A percentile compares a stretch with the other conserved stretches of the same genome.
These are phyloP conservation scores for Saitozyma sp. DNA, from an alignment of 768 basidiomycete genomes.

Conservation along the genomic window DNA sequence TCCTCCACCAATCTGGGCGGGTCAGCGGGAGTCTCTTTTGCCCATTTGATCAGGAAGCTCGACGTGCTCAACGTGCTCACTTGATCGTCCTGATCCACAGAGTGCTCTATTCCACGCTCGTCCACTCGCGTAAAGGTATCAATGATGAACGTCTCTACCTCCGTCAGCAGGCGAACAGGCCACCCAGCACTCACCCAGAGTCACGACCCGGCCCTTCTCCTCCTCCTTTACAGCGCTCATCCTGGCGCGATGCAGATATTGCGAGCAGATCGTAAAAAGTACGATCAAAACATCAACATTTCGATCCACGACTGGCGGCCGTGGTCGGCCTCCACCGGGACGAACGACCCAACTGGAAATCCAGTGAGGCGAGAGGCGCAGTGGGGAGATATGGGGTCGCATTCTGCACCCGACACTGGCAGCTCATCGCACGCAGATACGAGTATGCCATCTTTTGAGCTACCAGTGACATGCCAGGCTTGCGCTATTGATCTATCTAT, in stretches of 20 bases:
- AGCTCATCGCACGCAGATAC: too few relatives aligned
- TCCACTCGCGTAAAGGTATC: slow-evolving; percentile 37
- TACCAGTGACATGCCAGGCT: too few relatives aligned
- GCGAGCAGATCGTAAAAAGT: neutral
- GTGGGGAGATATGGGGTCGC: too few relatives aligned
- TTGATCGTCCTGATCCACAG: slow-evolving; percentile 29
- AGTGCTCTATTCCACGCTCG: slow-evolving; percentile 24
- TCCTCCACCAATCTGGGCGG: slow-evolving; percentile 34
- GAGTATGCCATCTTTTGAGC: too few relatives aligned
- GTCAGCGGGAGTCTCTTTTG: neutral
- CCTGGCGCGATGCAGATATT: neutral
- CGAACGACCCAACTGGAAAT: too few relatives aligned
- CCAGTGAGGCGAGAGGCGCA: too few relatives aligned
- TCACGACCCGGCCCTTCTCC: neutral
- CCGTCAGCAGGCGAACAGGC: neutral
- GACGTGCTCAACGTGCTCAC: slow-evolving; percentile 3
- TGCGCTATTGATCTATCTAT: too few relatives aligned
- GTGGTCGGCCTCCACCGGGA: too few relatives aligned
- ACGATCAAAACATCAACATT: too few relatives aligned
- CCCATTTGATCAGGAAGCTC: neutral
- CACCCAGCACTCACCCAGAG: neutral
- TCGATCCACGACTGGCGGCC: too few relatives aligned
- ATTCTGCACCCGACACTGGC: too few relatives aligned
- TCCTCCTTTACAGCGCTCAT: neutral
- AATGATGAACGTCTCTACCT: slow-evolving; percentile 37